phyloP scores from a whole-genome alignment of 2,329 filamentous ascomycete species.

The Sordariomycetes sp. region DNA sequence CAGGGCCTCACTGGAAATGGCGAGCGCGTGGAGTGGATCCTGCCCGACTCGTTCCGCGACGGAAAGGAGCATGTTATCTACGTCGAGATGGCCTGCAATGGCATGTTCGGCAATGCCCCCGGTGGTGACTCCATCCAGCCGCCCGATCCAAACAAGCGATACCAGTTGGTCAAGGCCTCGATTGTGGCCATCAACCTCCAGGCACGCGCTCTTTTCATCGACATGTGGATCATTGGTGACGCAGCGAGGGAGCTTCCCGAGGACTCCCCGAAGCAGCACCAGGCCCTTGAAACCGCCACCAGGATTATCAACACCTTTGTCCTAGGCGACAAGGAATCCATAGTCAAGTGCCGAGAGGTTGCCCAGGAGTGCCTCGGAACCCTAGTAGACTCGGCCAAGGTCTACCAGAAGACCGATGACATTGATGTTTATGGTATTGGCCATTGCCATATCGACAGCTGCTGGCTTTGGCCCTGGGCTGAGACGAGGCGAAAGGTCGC shows the following conservation, averaged over 20 bases:
- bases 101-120: slow-evolving; percentile 91
- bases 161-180: slow-evolving; percentile 63
- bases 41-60: slow-evolving; percentile 72
- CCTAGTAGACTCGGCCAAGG: slow-evolving; percentile 68
- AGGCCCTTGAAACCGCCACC: slow-evolving; percentile 74
- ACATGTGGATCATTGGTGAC: slow-evolving; percentile 94
- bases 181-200: slow-evolving; percentile 84
- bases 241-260: slow-evolving; percentile 83
- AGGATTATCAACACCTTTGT: slow-evolving; percentile 86
- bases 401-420: slow-evolving; percentile 67
- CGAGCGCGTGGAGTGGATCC: slow-evolving; percentile 83
- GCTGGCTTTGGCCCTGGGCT: slow-evolving; percentile 97
- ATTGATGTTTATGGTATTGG: slow-evolving; percentile 82
- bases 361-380: slow-evolving; percentile 74
- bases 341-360: slow-evolving; percentile 71
- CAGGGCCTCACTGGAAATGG: slow-evolving; percentile 87
- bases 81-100: slow-evolving; percentile 97
- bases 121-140: slow-evolving; percentile 82
- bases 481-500: slow-evolving; percentile 96
- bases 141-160: slow-evolving; percentile 76
- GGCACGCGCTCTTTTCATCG: slow-evolving; percentile 73
- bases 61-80: slow-evolving; percentile 84
- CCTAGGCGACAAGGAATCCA: slow-evolving; percentile 65
- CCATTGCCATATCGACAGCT: slow-evolving; percentile 96
- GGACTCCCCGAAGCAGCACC: slow-evolving; percentile 81